These are phyloP conservation scores for Moesziomyces parantarcticus DNA, from an alignment of 1,284 basidiomycete genomes.

Conservation along the genomic window DNA sequence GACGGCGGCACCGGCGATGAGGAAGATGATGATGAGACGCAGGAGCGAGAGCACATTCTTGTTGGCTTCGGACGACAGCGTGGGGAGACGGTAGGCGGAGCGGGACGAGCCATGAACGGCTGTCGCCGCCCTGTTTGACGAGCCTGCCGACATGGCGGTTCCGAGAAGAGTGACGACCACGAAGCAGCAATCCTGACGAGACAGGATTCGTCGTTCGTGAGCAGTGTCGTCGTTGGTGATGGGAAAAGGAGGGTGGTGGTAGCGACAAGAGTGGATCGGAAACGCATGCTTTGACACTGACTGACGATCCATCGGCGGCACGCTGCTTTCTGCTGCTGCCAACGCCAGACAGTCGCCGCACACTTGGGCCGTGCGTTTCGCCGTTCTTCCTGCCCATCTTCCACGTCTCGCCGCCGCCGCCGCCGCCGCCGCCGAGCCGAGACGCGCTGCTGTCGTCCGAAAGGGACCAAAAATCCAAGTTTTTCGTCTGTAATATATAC, in stretches of 20 bases:
- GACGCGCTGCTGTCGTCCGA: conserved; percentile 8
- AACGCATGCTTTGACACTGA: too few species aligned
- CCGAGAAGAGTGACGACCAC: conserved; percentile 5
- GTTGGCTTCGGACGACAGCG: conserved; percentile 47
- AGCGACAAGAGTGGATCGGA: not conserved
- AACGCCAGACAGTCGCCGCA: not conserved
- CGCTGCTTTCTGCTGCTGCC: not conserved
- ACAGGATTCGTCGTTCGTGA: conserved; percentile 10
- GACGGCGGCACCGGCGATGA: conserved; percentile 79
- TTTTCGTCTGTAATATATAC: not conserved
- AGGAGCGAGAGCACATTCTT: conserved; percentile 59
- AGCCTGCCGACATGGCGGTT: conserved; percentile 17
- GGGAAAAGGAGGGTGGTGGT: not conserved
- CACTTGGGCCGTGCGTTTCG: conserved; percentile 4
- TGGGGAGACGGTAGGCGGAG: conserved; percentile 45
- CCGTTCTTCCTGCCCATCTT: conserved; percentile 10
- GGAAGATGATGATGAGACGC: conserved; percentile 63
- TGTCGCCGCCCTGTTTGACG: conserved; percentile 11
- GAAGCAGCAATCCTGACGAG: not conserved
- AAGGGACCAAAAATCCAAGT: not conserved
- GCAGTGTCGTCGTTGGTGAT: conserved; percentile 1
- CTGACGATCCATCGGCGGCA: not conserved
- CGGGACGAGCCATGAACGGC: conserved; percentile 13
- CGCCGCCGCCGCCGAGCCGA: not conserved
- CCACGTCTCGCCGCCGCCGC: conserved; percentile 1